These are phyloP conservation scores for Colletotrichum kahawae DNA, from an alignment of 2,329 filamentous ascomycete species.

Conservation along the genomic window DNA sequence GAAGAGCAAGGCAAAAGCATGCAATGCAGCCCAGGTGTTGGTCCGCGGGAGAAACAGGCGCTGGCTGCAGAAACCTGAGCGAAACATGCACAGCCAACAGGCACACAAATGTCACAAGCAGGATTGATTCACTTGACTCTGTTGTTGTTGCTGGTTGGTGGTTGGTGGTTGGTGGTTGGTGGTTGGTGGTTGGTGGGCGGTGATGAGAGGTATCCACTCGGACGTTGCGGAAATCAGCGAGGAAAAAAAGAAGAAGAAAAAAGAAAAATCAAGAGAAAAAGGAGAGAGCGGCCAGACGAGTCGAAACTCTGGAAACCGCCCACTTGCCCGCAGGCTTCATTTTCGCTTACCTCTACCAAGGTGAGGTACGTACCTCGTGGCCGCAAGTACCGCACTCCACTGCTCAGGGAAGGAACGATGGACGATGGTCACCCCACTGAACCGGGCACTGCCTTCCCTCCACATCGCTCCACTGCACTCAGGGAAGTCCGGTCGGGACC, in stretches of 20 bases:
- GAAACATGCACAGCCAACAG: slow-evolving; percentile 8
- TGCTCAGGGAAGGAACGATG: neutral
- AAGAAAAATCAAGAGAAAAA: neutral
- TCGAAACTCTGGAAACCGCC: neutral
- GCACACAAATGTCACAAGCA: neutral
- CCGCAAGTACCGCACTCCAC: neutral
- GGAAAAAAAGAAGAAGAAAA: neutral
- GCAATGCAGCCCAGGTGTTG: neutral
- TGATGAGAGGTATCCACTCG: neutral
- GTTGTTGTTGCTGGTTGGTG: neutral
- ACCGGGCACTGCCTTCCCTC: neutral
- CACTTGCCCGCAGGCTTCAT: neutral
- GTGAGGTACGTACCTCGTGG: neutral
- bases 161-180: neutral
- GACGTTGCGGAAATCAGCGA: slow-evolving; percentile 1
- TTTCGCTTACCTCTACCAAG: neutral
- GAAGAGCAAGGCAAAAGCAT: neutral
- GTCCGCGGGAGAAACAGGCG: neutral
- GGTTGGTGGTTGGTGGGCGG: neutral
- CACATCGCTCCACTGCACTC: neutral
- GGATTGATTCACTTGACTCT: neutral
- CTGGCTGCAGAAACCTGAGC: slow-evolving; percentile 1
- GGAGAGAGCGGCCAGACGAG: slow-evolving; percentile 1
- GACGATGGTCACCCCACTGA: neutral
- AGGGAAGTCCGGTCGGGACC: neutral